phyloP scores from a whole-genome alignment of 768 basidiomycete species.

The Hericium erinaceus region DNA sequence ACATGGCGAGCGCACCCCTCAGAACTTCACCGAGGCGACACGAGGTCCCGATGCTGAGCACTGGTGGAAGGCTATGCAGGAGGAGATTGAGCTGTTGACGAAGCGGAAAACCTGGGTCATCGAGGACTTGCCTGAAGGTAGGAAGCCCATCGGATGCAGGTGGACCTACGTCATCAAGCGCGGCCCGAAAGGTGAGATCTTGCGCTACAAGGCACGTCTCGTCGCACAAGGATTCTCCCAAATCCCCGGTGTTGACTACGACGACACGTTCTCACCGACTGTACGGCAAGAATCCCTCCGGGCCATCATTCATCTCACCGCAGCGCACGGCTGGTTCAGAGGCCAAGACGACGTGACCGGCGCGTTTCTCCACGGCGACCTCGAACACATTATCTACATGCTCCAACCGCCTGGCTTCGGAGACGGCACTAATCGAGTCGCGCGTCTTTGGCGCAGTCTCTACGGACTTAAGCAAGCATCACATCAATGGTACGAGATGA shows the following conservation, averaged over 20 bases:
- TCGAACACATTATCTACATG: slow-evolving; percentile 24
- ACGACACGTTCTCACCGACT: slow-evolving; percentile 31
- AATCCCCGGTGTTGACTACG: slow-evolving; percentile 32
- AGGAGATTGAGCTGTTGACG: background rate
- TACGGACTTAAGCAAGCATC: slow-evolving; percentile 32
- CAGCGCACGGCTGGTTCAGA: slow-evolving; percentile 24
- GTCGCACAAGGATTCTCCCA: slow-evolving; percentile 36
- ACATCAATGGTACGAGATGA: slow-evolving; percentile 24
- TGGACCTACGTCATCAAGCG: slow-evolving; percentile 23
- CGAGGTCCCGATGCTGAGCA: too few species aligned
- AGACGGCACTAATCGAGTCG: slow-evolving; percentile 4
- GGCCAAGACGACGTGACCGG: slow-evolving; percentile 32
- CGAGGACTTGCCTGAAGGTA: background rate
- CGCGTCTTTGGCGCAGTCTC: slow-evolving; percentile 15
- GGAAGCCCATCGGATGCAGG: background rate
- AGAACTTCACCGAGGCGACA: too few species aligned
- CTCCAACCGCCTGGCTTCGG: slow-evolving; percentile 24
- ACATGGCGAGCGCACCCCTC: too few species aligned
- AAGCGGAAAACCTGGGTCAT: background rate
- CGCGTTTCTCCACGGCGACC: slow-evolving; percentile 28
- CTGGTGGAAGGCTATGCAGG: background rate
- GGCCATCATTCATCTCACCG: slow-evolving; percentile 27
- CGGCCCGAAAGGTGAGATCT: slow-evolving; percentile 17
- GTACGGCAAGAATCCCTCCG: slow-evolving; percentile 30
- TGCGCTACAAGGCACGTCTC: slow-evolving; percentile 27